Base-by-base conservation (phyloP, 257 asterid genomes). In the Fraxinus cuspidata region DNA sequence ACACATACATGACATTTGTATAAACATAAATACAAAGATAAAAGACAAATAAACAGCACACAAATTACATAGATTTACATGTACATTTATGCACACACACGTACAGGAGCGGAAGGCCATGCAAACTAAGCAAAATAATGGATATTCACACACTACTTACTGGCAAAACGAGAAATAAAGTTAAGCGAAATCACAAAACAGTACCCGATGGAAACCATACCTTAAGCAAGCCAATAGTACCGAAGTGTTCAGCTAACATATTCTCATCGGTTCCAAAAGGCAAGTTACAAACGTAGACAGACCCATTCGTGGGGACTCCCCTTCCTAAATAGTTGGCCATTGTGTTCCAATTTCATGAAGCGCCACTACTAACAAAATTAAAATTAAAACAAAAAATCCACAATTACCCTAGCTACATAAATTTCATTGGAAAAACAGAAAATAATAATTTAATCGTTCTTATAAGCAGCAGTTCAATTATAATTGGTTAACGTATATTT, bases 211-310 rank as follows among this genome's bases (percentile, higher is more conserved):
- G 73, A 40, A 82, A 34, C 58, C 87, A 82, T 89, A 95, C 99
- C 99, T 93, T 96, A 29, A 96, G 87, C 95, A 96, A 80, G 74
- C 99, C 99, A 84, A 93, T 93, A 3, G 98, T 96, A 77, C 99
- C 96, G 84, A 96, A 96, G 87, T 86, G 87, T 53, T 96, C 98
- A 68, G 99, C 98, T 77, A 96, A 74, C 99, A 96, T 96, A 75
- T 89, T 86, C 83, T 93, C 99, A 82, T 86, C 92, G 21, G 99
- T 96, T 12, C 99, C 97, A 32, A 81, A 81, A 75, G 97, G 99
- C 89, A 96, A 87, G 76, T 96, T 92, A 83, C 96, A 96, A 42
- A 96, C 98, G 82, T 96, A 96, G 51, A 96, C 90, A 79, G 89
- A 88, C 64, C 97, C 96, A 75, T 93, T 93, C 44, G 90, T 85